Evolutionary conservation across 768 basidiomycete genomes (phyloP).

Genomic region (Amanita pseudoporphyria): DNA sequence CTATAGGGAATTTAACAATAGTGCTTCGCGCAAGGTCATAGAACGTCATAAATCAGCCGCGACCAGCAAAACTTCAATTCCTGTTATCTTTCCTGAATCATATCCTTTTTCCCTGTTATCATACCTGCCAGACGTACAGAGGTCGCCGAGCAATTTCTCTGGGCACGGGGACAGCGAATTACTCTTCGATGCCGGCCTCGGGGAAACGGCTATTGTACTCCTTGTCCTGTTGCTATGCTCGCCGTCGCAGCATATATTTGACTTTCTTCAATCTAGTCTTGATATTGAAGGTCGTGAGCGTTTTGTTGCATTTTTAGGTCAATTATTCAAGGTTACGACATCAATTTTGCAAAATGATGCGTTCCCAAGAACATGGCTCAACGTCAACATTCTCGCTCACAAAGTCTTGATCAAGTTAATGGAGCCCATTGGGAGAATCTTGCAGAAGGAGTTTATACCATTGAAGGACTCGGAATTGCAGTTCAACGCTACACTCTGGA

Average conservation of each 20-base stretch:
- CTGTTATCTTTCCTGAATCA: constrained; percentile 86
- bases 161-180: constrained; percentile 31
- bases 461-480: constrained; percentile 45
- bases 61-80: constrained; percentile 46
- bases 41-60: constrained; percentile 54
- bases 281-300: constrained; percentile 88
- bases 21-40: constrained; percentile 57
- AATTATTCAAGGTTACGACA: constrained; percentile 71
- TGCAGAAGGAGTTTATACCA: constrained; percentile 78
- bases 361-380: constrained; percentile 87
- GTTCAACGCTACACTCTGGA: constrained; percentile 78
- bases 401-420: constrained; percentile 82
- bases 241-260: constrained; percentile 64
- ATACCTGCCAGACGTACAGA: constrained; percentile 46
- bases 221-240: constrained; percentile 75
- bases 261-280: constrained; percentile 68
- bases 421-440: constrained; percentile 68
- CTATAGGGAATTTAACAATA: constrained; percentile 72
- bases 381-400: constrained; percentile 82
- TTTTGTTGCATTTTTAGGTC: constrained; percentile 57
- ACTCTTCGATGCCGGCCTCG: constrained; percentile 65
- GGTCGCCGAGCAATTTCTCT: constrained; percentile 20
- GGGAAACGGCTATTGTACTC: constrained; percentile 81
- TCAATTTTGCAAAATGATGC: constrained; percentile 84
- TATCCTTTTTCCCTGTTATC: constrained; percentile 85